Percentiles rank a stretch among this genome's conserved stretches.
These are phyloP conservation scores for Alloascoidea hylecoeti DNA, from an alignment of 805 yeast species.

Conservation along the genomic window DNA sequence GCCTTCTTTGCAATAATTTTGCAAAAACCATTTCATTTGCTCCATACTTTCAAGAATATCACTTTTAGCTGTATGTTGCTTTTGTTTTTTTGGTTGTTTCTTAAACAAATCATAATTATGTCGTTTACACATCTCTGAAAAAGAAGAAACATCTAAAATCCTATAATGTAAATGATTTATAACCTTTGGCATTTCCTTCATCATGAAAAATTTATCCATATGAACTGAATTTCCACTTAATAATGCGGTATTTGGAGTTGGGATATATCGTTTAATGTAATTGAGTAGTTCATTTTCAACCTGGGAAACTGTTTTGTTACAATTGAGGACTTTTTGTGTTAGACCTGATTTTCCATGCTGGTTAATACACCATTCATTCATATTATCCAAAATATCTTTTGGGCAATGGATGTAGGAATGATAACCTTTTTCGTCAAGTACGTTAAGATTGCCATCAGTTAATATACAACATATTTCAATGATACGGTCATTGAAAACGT, in stretches of 20 bases:
- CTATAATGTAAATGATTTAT: conserved; percentile 50
- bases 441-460: conserved; percentile 69
- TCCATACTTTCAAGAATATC: conserved; percentile 85
- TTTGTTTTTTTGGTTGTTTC: conserved; percentile 45
- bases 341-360: conserved; percentile 74
- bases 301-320: conserved; percentile 33
- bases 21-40: conserved; percentile 67
- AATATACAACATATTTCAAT: conserved; percentile 86
- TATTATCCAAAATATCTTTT: conserved; percentile 41
- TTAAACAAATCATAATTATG: conserved; percentile 54
- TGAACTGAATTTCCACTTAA: conserved; percentile 90
- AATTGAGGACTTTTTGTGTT: conserved; percentile 48
- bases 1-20: conserved; percentile 41
- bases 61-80: conserved; percentile 72
- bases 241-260: conserved; percentile 41
- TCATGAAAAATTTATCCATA: conserved; percentile 78
- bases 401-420: conserved; percentile 72
- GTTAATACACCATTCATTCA: conserved; percentile 81
- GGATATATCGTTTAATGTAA: conserved; percentile 44
- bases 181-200: conserved; percentile 58
- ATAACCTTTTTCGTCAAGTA: conserved; percentile 59
- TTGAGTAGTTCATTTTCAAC: conserved; percentile 55
- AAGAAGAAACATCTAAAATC: conserved; percentile 77
- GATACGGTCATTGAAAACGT: conserved; percentile 66
- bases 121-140: conserved; percentile 69